Base-by-base conservation (phyloP, 345 rosid genomes). In the Euphorbia pulcherrima region DNA sequence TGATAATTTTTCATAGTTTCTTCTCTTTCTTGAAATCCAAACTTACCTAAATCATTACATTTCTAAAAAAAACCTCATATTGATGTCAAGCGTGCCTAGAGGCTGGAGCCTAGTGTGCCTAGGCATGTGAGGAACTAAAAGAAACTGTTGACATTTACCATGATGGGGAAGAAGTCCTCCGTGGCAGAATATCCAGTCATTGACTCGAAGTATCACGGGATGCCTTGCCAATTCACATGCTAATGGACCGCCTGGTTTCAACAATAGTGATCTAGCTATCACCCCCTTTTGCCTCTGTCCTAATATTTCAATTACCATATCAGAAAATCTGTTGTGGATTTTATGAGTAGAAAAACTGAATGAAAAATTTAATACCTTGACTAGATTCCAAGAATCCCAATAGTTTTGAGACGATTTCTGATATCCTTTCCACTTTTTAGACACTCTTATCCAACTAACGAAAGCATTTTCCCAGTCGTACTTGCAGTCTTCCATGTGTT, bases 221-320 rank as follows among this genome's bases (percentile, higher is more conserved):
- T 93, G 94, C 60, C 83, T 83, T 1, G 96, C 81, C 81, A 93
- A 72, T 62, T 90, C 92, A 59, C 85, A 78, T 7, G 97, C 97
- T 74, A 93, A 67, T 12, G 82, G 90, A 77, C 97, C 96, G 10
- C 98, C 97, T 3, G 94, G 96, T 75, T 88, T 85, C 63, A 90
- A 77, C 64, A 93, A 85, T 21, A 82, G 71, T 41, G 98, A 89
- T 77, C 96, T 87, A 67, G 97, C 86, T 73, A 89, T 82, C 68
- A 89, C 86, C 64, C 96, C 97, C 87, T 86, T 90, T 77, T 93
- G 98, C 83, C 90, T 89, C 98, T 93, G 98, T 86, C 88, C 98
- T 93, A 87, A 86, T 83, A 76, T 70, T 76, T 68, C 41, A 63
- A 27, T 21, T 60, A 68, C 37, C 27, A 69, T 73, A 68, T 79